These are phyloP conservation scores for Xylariaceae sp. DNA, from an alignment of 2,329 filamentous ascomycete species.

Conservation along the genomic window DNA sequence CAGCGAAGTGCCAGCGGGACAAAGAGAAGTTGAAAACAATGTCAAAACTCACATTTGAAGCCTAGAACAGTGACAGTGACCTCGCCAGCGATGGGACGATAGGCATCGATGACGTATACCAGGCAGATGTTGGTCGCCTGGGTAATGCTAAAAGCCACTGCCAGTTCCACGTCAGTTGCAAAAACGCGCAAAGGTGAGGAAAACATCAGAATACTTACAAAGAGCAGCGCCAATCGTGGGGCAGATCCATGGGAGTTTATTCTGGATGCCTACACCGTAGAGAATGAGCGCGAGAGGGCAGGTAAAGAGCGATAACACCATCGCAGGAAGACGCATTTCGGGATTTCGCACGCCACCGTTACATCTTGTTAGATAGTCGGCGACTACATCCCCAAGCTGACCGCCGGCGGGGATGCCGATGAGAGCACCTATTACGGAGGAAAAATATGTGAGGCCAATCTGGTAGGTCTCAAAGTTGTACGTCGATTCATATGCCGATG, in stretches of 20 bases:
- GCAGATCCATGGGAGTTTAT: conserved; percentile 51
- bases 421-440: conserved; percentile 44
- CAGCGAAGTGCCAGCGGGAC: background rate
- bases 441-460: conserved; percentile 49
- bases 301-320: conserved; percentile 48
- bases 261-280: conserved; percentile 45
- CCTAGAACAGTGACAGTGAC: conserved; percentile 49
- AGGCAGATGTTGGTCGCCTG: conserved; percentile 53
- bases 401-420: conserved; percentile 50
- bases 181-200: conserved; percentile 1
- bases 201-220: conserved; percentile 35
- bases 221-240: conserved; percentile 52
- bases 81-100: conserved; percentile 55
- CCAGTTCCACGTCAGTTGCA: too few species aligned
- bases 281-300: conserved; percentile 44
- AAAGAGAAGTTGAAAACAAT: too few species aligned
- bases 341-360: conserved; percentile 56
- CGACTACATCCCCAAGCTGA: conserved; percentile 42
- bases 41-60: conserved; percentile 46
- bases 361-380: conserved; percentile 45
- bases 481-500: conserved; percentile 37
- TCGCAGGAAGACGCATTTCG: conserved; percentile 56
- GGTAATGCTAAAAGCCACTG: conserved; percentile 54
- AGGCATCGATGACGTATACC: conserved; percentile 55
- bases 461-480: conserved; percentile 45